A percentile compares a stretch with the other conserved stretches of the same genome.
Evolutionary conservation across 2,329 filamentous ascomycete species (phyloP).

Genomic region (Aspergillus arachidicola): DNA sequence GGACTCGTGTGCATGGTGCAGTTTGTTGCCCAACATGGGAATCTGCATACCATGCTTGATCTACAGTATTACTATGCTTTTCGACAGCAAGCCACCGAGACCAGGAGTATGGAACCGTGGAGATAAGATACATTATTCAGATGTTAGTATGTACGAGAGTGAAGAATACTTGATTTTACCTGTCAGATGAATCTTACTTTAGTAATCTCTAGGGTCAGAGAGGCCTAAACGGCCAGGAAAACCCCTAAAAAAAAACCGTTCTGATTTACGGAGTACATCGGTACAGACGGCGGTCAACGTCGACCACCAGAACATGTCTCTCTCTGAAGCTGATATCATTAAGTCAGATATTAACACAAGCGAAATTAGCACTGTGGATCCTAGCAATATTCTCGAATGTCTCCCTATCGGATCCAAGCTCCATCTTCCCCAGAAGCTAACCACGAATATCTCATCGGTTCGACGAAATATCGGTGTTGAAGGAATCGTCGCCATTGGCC

Average conservation of each 20-base stretch:
- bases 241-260: background rate
- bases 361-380: constrained; percentile 11
- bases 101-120: constrained; percentile 8
- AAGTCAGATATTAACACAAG: background rate
- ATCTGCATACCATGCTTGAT: constrained; percentile 10
- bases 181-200: background rate
- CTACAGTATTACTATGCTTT: constrained; percentile 11
- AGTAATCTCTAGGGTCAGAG: background rate
- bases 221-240: background rate
- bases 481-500: constrained; percentile 14
- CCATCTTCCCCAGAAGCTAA: constrained; percentile 18
- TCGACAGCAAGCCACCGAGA: constrained; percentile 1
- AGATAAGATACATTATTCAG: constrained; percentile 3
- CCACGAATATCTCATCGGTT: constrained; percentile 8
- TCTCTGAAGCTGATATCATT: background rate
- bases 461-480: constrained; percentile 13
- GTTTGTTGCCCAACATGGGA: constrained; percentile 18
- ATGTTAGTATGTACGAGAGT: background rate
- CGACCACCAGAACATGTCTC: background rate
- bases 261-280: background rate
- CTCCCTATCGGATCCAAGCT: constrained; percentile 16
- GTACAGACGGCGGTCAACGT: background rate
- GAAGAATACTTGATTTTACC: background rate
- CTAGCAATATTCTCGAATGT: constrained; percentile 8
- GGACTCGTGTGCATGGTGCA: constrained; percentile 13